These are phyloP conservation scores for Heliosperma pusillum DNA, from an alignment of 148 eudicot genomes.

Conservation along the genomic window DNA sequence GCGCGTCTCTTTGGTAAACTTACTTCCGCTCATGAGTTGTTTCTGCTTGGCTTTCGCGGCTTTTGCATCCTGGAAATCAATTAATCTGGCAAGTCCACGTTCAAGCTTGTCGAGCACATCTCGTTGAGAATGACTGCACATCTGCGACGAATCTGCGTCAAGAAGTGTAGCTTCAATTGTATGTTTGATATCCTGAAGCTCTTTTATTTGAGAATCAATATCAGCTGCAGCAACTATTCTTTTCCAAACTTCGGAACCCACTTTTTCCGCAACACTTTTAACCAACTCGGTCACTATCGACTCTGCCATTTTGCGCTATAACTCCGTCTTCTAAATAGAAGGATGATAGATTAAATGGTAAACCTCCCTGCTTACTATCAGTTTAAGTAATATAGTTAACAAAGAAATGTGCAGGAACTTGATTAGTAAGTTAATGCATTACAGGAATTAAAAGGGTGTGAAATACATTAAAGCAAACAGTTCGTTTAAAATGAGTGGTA, in stretches of 20 bases:
- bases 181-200: neutral
- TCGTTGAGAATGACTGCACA: neutral
- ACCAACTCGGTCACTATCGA: neutral
- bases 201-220: neutral
- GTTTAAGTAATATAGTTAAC: no score
- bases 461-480: no score
- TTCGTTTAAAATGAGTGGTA: no score
- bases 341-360: no score
- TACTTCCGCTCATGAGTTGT: neutral
- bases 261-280: neutral
- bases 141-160: neutral
- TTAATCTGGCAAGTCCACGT: neutral
- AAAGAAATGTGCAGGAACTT: no score
- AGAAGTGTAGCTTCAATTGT: slow-evolving; percentile 10
- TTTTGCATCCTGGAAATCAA: slow-evolving; percentile 10
- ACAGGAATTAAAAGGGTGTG: no score
- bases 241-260: neutral
- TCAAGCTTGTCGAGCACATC: neutral
- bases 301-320: slow-evolving; percentile 2
- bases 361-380: no score
- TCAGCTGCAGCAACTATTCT: neutral
- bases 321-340: no score
- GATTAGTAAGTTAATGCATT: no score
- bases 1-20: neutral
- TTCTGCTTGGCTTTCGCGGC: neutral